Evolutionary conservation across 768 basidiomycete genomes (phyloP), one percentile per base, ranked within the genome.

Genomic region (Boletus rubroflammeus): DNA sequence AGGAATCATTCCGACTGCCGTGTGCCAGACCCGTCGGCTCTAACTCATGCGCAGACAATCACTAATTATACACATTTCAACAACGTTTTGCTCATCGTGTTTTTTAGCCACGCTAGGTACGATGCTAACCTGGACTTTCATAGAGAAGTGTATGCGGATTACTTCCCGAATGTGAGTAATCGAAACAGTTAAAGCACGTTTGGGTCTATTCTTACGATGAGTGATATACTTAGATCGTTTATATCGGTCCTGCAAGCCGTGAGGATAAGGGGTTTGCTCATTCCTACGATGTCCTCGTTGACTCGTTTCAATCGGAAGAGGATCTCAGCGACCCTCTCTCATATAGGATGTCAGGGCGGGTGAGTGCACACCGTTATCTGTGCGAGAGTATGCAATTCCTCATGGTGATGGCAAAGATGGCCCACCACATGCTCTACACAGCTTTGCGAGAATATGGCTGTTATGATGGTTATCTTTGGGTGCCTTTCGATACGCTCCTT

Each of bases 391-490:
- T 23, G 2, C 47, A 15, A 36, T 48, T 15, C 3, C 35, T 57
- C 32, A 63, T 36, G n/a, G n/a, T n/a, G 17, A 15, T 44, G 28
- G 17, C 14, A 67, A 45, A 63, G 68, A 76, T 79, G 79, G 79
- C 78, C 6, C 78, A 81, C 50, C 79, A 80, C 54, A 80, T 80
- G 78, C 67, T 80, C 10, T 78, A 77, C 57, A 80, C 77, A 4
- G 77, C 73, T 32, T 48, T 81, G 51, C 66, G 67, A 41, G 76
- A 75, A 45, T 60, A 76, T 47, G 67, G 61, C 13, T 80, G 79
- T 58, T 81, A 81, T 58, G 68, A 76, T 29, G 79, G 79, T 6
- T 79, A 79, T 60, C 72, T 80, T 15, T 80, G 79, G 78, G 78
- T 74, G 36, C 79, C 80, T 15, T 79, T 80, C 53, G 77, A 80